Evolutionary conservation across 371 early-diverging fungal species (phyloP), one percentile per base, ranked within the genome.

Genomic region (Coemansia sp.): DNA sequence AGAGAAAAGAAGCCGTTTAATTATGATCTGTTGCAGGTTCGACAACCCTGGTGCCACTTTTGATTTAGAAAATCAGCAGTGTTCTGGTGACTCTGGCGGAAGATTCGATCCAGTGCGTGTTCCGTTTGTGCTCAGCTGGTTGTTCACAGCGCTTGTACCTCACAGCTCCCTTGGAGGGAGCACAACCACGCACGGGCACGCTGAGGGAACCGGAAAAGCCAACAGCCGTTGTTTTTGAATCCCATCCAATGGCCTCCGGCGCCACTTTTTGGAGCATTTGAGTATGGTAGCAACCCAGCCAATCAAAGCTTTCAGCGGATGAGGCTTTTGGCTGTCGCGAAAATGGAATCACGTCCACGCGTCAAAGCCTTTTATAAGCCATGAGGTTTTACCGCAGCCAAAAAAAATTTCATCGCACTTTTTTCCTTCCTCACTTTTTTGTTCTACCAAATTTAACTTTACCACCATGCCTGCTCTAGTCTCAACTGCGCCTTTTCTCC

Each of bases 401-500:
- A 25, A 54, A 16, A 7, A 25, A 8, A 25, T 54, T 53, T 11
- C 50, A 50, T 50, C 50, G 4, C 23, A 28, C 25, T 28, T 12
- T 54, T 55, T 40, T 54, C n/a, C 28, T 20, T 56, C n/a, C 16
- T 50, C 50, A 11, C 3, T 16, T 50, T 48, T 50, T 20, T 20
- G 23, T 50, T 20, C 50, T 50, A n/a, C n/a, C 14, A 44, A 50
- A 11, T 21, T 50, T n/a, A 20, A n/a, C 18, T 47, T 20, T 18
- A 37, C 7, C 50, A 58, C 50, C 28, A 66, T 66, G 67, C 60
- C 67, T 16, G 21, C 53, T 18, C 9, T 40, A 11, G 60, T 1
- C 47, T 21, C 20, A 23, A 21, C 18, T 18, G 50, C 25, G 11
- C 67, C 75, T 6, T 74, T 63, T 59, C 71, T 80, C n/a, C 78